These are phyloP conservation scores for Monilinia fructigena DNA, from an alignment of 2,329 filamentous ascomycete species.

Conservation along the genomic window DNA sequence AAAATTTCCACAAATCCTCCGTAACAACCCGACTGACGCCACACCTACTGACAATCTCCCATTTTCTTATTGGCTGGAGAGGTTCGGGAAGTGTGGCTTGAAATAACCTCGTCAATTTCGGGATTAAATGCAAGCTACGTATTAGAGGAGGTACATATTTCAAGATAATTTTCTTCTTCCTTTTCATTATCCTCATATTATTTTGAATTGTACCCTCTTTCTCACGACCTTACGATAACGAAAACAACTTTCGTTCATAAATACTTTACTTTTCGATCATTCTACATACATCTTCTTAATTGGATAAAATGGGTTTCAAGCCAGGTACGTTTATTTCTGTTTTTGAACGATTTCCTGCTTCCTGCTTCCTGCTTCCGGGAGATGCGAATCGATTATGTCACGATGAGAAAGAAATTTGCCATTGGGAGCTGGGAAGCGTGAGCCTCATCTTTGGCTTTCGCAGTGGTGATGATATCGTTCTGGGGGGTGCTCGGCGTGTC, in stretches of 20 bases:
- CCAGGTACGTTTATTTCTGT: slow-evolving; percentile 40
- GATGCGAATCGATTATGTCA: slow-evolving; percentile 30
- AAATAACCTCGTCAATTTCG: slow-evolving; percentile 15
- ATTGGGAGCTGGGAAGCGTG: slow-evolving; percentile 6
- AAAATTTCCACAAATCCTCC: slow-evolving; percentile 19
- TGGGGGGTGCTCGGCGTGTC: not conserved
- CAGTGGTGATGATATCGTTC: too few species aligned
- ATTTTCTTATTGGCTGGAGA: slow-evolving; percentile 11
- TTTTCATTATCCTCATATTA: not conserved
- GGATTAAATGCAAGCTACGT: slow-evolving; percentile 9
- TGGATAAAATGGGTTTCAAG: slow-evolving; percentile 44
- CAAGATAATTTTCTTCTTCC: slow-evolving; percentile 11
- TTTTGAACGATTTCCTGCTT: slow-evolving; percentile 11
- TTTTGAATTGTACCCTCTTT: not conserved
- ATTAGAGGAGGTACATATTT: not conserved
- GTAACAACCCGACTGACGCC: slow-evolving; percentile 16
- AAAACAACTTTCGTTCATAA: slow-evolving; percentile 1
- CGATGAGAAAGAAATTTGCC: slow-evolving; percentile 11
- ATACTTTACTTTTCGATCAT: slow-evolving; percentile 1
- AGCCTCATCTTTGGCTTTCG: slow-evolving; percentile 1
- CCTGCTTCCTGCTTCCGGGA: not conserved
- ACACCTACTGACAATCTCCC: slow-evolving; percentile 17
- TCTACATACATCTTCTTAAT: slow-evolving; percentile 30
- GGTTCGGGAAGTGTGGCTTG: slow-evolving; percentile 19
- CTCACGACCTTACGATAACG: slow-evolving; percentile 11